These are phyloP conservation scores for Tylopilus felleus DNA, from an alignment of 768 basidiomycete species.

Conservation along the genomic window DNA sequence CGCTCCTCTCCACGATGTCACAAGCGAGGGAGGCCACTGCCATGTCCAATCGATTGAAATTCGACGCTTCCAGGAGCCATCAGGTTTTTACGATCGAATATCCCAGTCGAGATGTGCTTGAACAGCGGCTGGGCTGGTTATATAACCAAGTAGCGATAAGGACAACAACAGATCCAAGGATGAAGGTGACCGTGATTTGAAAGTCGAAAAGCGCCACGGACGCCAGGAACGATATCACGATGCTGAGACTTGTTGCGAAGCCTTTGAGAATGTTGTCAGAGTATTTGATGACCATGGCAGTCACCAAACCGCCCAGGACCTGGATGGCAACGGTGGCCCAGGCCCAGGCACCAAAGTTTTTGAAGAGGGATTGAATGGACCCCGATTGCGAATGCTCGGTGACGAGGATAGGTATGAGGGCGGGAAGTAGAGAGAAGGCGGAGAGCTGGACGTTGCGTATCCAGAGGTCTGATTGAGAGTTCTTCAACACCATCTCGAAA, in stretches of 20 bases:
- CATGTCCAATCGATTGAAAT: not conserved
- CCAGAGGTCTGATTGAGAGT: slow-evolving; percentile 88
- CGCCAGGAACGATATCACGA: slow-evolving; percentile 91
- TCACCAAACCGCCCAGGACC: slow-evolving; percentile 88
- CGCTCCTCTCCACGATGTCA: not conserved
- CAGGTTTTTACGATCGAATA: slow-evolving; percentile 28
- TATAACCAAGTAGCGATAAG: slow-evolving; percentile 90
- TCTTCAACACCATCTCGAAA: slow-evolving; percentile 97
- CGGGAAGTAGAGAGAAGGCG: slow-evolving; percentile 89
- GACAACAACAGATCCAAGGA: slow-evolving; percentile 80
- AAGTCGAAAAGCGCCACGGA: slow-evolving; percentile 90
- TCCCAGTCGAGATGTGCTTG: slow-evolving; percentile 26
- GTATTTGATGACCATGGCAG: slow-evolving; percentile 93
- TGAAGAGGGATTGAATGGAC: slow-evolving; percentile 58
- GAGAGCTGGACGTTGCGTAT: slow-evolving; percentile 95
- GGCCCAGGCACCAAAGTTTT: slow-evolving; percentile 87
- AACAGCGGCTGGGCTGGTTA: slow-evolving; percentile 57
- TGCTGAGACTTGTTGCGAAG: slow-evolving; percentile 92
- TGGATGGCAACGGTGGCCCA: slow-evolving; percentile 88
- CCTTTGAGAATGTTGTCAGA: slow-evolving; percentile 91
- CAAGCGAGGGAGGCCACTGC: not conserved
- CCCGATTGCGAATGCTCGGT: slow-evolving; percentile 39
- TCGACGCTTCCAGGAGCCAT: slow-evolving; percentile 5
- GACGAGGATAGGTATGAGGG: slow-evolving; percentile 73
- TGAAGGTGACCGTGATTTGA: slow-evolving; percentile 79